Conservation (phyloP, 164 flowering plant genomes). For the Liquidambar formosana region DNA sequence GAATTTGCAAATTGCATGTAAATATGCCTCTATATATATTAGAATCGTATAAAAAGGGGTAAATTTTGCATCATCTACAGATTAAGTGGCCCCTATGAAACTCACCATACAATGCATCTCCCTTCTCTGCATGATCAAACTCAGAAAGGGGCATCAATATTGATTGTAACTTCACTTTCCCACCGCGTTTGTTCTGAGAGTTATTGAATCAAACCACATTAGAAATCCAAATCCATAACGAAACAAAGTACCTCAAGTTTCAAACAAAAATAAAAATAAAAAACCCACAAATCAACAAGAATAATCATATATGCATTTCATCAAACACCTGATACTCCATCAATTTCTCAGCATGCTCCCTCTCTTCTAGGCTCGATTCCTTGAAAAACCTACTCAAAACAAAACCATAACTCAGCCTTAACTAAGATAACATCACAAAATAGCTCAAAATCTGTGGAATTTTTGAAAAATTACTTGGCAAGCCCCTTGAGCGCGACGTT, state of each 20-base stretch:
- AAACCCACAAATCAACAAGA: background rate
- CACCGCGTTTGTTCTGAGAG: slow-evolving; percentile 82
- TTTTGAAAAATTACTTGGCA: slow-evolving; percentile 60
- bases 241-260: background rate
- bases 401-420: background rate
- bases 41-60: no score
- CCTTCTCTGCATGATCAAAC: slow-evolving; percentile 82
- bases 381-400: slow-evolving; percentile 69
- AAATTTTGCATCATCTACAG: no score
- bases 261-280: no score
- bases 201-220: background rate
- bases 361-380: slow-evolving; percentile 85
- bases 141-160: slow-evolving; percentile 75
- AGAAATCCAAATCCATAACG: background rate
- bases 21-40: no score
- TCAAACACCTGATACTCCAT: slow-evolving; percentile 92
- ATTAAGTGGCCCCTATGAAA: background rate
- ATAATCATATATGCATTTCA: background rate
- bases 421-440: background rate
- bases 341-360: slow-evolving; percentile 86
- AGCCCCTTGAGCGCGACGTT: slow-evolving; percentile 90
- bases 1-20: no score
- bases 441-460: background rate
- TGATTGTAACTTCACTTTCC: slow-evolving; percentile 73
- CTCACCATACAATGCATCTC: slow-evolving; percentile 87